A percentile compares a stretch with the other conserved stretches of the same genome.
Conservation (phyloP, 371 early-diverging fungal genomes). For the Mucor saturninus region DNA sequence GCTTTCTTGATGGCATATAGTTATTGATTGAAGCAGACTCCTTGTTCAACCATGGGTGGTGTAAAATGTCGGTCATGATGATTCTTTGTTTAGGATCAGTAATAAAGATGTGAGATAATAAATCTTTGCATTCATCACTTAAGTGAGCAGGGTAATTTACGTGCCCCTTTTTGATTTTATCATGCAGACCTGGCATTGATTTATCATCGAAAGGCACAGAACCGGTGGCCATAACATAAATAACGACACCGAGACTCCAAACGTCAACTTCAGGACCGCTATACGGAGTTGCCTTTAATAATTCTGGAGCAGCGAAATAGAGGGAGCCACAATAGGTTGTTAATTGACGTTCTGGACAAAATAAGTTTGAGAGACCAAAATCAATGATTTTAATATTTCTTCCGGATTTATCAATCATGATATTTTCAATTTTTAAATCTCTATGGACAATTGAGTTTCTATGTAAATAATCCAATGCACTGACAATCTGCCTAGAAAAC, state of each 20-base stretch:
- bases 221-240: slow-evolving; percentile 95
- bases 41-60: slow-evolving; percentile 87
- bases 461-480: slow-evolving; percentile 94
- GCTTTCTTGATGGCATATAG: slow-evolving; percentile 70
- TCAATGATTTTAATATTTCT: slow-evolving; percentile 92
- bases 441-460: slow-evolving; percentile 96
- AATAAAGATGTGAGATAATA: slow-evolving; percentile 81
- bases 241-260: slow-evolving; percentile 96
- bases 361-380: slow-evolving; percentile 96
- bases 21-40: slow-evolving; percentile 66
- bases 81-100: slow-evolving; percentile 77
- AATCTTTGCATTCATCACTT: slow-evolving; percentile 75
- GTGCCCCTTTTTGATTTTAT: slow-evolving; percentile 88
- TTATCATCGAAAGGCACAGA: slow-evolving; percentile 97
- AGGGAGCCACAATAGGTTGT: slow-evolving; percentile 95
- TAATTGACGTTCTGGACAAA: slow-evolving; percentile 79
- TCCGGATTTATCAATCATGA: slow-evolving; percentile 83
- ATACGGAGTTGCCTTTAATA: slow-evolving; percentile 87
- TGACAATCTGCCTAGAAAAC: slow-evolving; percentile 92
- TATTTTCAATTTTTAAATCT: slow-evolving; percentile 97
- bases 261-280: slow-evolving; percentile 96
- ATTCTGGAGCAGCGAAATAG: slow-evolving; percentile 98
- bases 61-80: slow-evolving; percentile 73
- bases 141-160: slow-evolving; percentile 84
- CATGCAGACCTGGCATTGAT: slow-evolving; percentile 89